Conservation (phyloP, 306 rosid species). For the Adenanthera pavonina region DNA sequence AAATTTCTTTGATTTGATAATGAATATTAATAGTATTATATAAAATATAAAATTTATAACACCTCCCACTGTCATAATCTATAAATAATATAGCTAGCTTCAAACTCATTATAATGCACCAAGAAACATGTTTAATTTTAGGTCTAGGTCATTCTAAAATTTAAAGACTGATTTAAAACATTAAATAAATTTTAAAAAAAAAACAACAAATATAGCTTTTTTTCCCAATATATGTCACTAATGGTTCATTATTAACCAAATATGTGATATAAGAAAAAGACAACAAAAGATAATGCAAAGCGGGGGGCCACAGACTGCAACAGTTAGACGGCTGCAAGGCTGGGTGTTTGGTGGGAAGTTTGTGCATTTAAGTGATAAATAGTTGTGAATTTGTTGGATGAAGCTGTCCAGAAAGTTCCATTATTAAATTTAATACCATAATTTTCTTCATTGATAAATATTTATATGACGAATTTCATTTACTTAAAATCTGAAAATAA, state of each 20-base stretch:
- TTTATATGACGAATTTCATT: no score
- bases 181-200: neutral
- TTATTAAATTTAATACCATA: neutral
- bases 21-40: no score
- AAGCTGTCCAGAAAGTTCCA: neutral
- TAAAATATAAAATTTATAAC: no score
- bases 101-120: no score
- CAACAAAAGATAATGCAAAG: neutral
- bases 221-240: no score
- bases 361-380: neutral
- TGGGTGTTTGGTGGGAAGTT: conserved; percentile 2
- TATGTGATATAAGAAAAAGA: neutral
- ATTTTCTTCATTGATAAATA: no score
- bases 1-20: neutral
- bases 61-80: no score
- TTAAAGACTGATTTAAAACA: neutral
- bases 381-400: neutral
- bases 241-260: no score
- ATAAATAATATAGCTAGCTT: no score
- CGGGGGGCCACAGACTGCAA: neutral
- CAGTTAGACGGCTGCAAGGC: neutral
- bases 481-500: no score
- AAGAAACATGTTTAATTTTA: neutral
- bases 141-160: neutral
- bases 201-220: no score